Evolutionary conservation across 129 eudicot species (phyloP), one percentile per base, ranked within the genome.

Genomic region (Flaveria brownii): DNA sequence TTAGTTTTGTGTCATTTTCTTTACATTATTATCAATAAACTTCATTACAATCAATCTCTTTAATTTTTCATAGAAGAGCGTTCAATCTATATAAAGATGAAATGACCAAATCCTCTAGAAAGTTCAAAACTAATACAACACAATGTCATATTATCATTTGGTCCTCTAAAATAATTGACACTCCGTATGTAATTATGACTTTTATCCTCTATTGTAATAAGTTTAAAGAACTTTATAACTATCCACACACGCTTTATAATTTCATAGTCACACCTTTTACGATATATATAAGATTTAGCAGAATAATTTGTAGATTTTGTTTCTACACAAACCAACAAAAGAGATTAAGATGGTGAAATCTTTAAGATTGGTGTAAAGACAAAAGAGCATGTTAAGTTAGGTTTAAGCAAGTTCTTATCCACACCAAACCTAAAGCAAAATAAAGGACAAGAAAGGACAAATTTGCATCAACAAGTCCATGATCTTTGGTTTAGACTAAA

Each of bases 401-500:
- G 89, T 69, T 45, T 77, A 70, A 78, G 80, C 77, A 81, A 80
- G 67, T 71, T 83, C 79, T 62, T 54, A 79, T 81, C 83, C 86
- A 83, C 79, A 82, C 83, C 81, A 86, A 83, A 71, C 57, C 78
- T 75, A 62, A 82, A 71, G 73, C 71, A 74, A 62, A 83, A 81
- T 51, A 73, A 76, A 83, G 80, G 73, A 77, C 76, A 78, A 56
- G 67, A 83, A 85, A 85, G 81, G 87, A 85, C 86, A 81, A 71
- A 74, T 15, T 76, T 68, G 80, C 77, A 62, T 71, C 79, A 66
- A 73, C 67, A 50, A 23, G 74, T 78, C 85, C 85, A 83, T 81
- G 87, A 85, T 88, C 81, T 75, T 65, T 76, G 85, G 89, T 83
- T 84, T 81, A 84, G 71, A 83, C 86, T 39, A 76, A 75, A 77